phyloP scores from a whole-genome alignment of 257 asterid species.

The Gentiana dahurica region DNA sequence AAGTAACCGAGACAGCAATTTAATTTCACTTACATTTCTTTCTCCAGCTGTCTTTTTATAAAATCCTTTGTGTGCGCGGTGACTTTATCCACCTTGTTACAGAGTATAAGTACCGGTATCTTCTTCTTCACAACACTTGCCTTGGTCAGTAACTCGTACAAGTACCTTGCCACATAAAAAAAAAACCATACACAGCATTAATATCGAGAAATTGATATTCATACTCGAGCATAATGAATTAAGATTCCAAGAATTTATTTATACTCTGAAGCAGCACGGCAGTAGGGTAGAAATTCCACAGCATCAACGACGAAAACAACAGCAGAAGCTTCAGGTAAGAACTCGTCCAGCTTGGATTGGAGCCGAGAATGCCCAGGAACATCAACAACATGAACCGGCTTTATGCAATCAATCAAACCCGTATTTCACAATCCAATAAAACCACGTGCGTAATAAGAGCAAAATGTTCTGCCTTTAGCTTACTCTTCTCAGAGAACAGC shows the following conservation, averaged over 20 bases:
- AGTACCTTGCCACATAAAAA: constrained; percentile 40
- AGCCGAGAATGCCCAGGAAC: constrained; percentile 91
- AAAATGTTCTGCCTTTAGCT: constrained; percentile 26
- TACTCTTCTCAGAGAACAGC: constrained; percentile 51
- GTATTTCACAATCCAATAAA: constrained; percentile 3
- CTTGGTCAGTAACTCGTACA: constrained; percentile 70
- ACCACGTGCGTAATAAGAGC: neutral
- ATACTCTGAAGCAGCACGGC: constrained; percentile 79
- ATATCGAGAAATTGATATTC: neutral
- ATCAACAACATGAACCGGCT: constrained; percentile 66
- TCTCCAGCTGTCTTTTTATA: constrained; percentile 68
- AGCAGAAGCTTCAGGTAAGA: constrained; percentile 72
- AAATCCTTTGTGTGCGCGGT: constrained; percentile 80
- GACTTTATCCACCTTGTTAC: constrained; percentile 89
- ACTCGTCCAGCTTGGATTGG: constrained; percentile 64
- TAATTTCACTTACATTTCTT: constrained; percentile 31
- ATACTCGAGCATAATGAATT: neutral
- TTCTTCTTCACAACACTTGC: constrained; percentile 60
- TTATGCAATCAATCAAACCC: constrained; percentile 23
- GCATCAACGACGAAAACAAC: constrained; percentile 62
- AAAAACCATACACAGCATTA: constrained; percentile 1
- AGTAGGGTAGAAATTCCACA: constrained; percentile 68
- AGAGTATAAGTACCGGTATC: constrained; percentile 52
- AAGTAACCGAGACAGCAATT: too few relatives aligned
- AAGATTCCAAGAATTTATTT: neutral